Evolutionary conservation across 495 filamentous ascomycete genomes (phyloP), one percentile per base, ranked within the genome.

Genomic region (Hypoxylon lenormandii): DNA sequence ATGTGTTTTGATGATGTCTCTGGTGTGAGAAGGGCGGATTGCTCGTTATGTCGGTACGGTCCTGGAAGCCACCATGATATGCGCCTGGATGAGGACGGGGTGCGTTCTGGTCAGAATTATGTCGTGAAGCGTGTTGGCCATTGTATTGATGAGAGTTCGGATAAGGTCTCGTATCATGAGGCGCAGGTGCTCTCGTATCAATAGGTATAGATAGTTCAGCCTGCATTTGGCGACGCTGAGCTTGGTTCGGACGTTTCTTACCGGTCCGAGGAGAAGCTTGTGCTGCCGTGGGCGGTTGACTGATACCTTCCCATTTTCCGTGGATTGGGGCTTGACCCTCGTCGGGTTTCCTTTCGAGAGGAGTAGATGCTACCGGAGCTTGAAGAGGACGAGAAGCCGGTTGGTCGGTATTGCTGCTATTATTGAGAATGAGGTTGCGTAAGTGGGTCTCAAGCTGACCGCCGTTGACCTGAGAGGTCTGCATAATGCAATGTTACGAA

Each of bases 191-290:
- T 52, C 80, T 77, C 12, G 77, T 48, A 55, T 86, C 83, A 42
- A 84, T 78, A 11, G 83, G 79, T 49, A 86, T 83, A 4, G 83
- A 80, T 6, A 85, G 52, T 48, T 85, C 80, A 33, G 84, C 77
- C 16, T 80, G 82, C 81, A 83, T 82, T 70, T 84, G 82, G 47
- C 85, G 82, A 49, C 85, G 78, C 60, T 86, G 80, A 4, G 84
- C 83, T 57, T 87, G 85, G 63, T 86, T 87, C 7, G 76, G 81
- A 51, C 83, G 81, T 73, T 81, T 86, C 52, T 74, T 77, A 28
- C 68, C 45, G 38, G 59, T 5, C 50, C 67, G 77, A 1, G 72
- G 40, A 38, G 63, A 15, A n/a, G 65, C 26, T 62, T 62, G 60
- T 45, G 53, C 10, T 15, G 52, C 38, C 4, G 18, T 16, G 37